Conservation (phyloP, 345 rosid genomes). For the Rhodomyrtus tomentosa region DNA sequence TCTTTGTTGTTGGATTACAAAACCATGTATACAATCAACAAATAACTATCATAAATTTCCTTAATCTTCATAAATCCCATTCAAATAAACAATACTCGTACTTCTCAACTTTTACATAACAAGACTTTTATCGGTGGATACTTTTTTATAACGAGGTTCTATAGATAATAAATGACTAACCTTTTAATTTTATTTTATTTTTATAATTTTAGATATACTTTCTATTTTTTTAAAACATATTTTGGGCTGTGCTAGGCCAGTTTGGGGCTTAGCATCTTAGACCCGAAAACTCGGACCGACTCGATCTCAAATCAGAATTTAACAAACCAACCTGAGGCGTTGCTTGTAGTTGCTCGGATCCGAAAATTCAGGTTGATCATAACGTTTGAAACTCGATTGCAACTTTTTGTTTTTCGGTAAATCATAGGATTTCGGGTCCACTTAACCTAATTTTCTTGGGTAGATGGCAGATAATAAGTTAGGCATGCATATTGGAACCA, state of each 20-base stretch:
- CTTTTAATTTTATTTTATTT: background rate
- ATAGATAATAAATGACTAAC: background rate
- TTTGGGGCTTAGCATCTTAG: accelerated
- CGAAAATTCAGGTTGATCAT: background rate
- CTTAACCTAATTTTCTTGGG: background rate
- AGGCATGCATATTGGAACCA: background rate
- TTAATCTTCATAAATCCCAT: background rate
- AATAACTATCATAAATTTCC: background rate
- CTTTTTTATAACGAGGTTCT: background rate
- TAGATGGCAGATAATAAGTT: background rate
- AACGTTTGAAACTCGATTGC: background rate
- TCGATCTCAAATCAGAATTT: background rate
- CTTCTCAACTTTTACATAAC: background rate
- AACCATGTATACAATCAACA: background rate
- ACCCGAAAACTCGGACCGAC: accelerated
- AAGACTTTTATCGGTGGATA: background rate
- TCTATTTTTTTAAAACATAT: too few relatives aligned
- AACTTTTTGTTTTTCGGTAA: background rate
- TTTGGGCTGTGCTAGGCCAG: too few relatives aligned
- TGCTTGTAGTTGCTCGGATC: background rate
- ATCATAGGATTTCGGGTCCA: background rate
- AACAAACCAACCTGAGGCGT: background rate
- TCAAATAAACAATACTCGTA: background rate
- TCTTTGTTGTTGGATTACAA: background rate
- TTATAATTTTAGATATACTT: background rate